phyloP scores from a whole-genome alignment of 805 yeast genomes.

The Teunomyces cretensis region DNA sequence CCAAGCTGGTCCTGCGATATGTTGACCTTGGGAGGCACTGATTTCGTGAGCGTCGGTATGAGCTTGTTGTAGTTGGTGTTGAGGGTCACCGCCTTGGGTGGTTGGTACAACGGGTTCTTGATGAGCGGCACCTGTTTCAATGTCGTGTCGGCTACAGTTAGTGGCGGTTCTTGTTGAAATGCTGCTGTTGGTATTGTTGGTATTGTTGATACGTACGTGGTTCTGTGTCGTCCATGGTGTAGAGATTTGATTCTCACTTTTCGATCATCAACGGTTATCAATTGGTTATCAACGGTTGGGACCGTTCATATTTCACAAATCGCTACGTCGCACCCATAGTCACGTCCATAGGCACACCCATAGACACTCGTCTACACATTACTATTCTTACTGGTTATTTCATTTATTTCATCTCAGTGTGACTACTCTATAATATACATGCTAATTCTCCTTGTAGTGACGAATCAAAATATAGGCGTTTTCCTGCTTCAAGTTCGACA shows the following conservation, averaged over 20 bases:
- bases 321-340: no score
- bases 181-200: background rate
- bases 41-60: conserved; percentile 31
- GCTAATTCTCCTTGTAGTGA: conserved; percentile 45
- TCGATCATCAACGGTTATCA: no score
- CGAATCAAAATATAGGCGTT: conserved; percentile 89
- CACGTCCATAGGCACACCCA: no score
- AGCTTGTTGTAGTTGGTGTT: conserved; percentile 44
- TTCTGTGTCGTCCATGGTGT: conserved; percentile 19
- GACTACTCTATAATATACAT: conserved; percentile 2
- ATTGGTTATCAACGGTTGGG: no score
- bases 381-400: background rate
- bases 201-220: conserved; percentile 15
- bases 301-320: no score
- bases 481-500: conserved; percentile 89
- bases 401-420: background rate
- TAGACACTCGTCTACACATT: no score
- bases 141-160: conserved; percentile 43
- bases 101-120: conserved; percentile 49
- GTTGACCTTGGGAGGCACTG: conserved; percentile 38
- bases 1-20: conserved; percentile 23
- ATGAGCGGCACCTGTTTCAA: conserved; percentile 56
- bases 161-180: conserved; percentile 3
- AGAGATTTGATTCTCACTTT: background rate
- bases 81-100: conserved; percentile 56